Evolutionary conservation across 2,329 filamentous ascomycete genomes (phyloP).

Genomic region (Beauveria asiatica): DNA sequence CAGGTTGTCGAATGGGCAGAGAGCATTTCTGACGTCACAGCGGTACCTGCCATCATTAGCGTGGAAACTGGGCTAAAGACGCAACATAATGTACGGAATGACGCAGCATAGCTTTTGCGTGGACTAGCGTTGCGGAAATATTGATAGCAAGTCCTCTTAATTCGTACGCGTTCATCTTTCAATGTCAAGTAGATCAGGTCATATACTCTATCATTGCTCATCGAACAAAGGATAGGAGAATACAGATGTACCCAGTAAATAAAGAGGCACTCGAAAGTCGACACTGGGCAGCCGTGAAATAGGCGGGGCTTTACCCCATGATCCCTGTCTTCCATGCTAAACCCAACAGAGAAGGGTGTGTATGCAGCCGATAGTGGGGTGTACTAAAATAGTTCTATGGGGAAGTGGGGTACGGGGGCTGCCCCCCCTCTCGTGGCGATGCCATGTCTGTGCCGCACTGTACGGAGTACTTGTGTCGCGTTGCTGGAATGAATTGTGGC

Average conservation of each 20-base stretch:
- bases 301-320: neutral
- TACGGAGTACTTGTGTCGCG: neutral
- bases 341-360: neutral
- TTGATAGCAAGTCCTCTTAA: too few relatives aligned
- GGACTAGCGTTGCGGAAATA: too few relatives aligned
- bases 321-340: neutral
- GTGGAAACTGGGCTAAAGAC: neutral
- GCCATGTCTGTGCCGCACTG: neutral
- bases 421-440: neutral
- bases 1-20: neutral
- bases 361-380: neutral
- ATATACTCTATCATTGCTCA: too few relatives aligned
- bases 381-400: neutral
- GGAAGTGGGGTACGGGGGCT: neutral
- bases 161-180: too few relatives aligned
- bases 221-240: neutral
- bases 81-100: neutral
- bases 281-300: neutral
- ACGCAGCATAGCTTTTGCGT: neutral
- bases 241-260: neutral
- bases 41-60: neutral
- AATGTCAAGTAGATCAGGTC: too few relatives aligned
- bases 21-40: conserved; percentile 2
- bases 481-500: neutral
- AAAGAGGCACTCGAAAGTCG: neutral